Evolutionary conservation across 345 rosid genomes (phyloP), one percentile per base, ranked within the genome.

Genomic region (Raphanus raphanistrum): DNA sequence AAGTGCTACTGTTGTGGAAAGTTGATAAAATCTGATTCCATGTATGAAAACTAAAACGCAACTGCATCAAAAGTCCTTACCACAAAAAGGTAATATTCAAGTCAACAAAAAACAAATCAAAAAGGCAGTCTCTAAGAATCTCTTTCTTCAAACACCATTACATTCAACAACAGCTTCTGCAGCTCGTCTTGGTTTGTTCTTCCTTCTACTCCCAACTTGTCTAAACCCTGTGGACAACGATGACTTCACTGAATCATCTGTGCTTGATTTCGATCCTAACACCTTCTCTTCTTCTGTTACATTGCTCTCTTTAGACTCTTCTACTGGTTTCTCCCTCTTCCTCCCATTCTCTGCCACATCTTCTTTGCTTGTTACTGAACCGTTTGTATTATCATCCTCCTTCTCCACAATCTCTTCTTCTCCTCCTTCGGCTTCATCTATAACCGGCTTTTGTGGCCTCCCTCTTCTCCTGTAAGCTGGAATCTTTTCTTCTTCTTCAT

Each of bases 131-230:
- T 71, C 13, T 38, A 50, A 64, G 71, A 71, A 71, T 21, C 61
- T 31, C 55, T 36, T 16, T 68, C 28, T 13, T 70, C 71, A 76
- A 72, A 72, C 68, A 11, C 87, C 90, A 78, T 84, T 88, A 88
- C 90, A 90, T 64, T 87, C 90, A 55, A 92, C 87, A 28, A 88
- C 91, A 72, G 86, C 94, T 86, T 90, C 97, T 9, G 97, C 97
- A 72, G 97, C 97, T 36, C 95, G 68, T 28, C 90, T 85, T 35
- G 97, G 97, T 83, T 84, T 92, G 85, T 79, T 92, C 85, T 92
- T 92, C 73, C 95, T 83, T 65, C 95, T 86, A 73, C 90, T 92
- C 63, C 92, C 89, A 72, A 66, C 84, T 16, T 84, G 88, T 66
- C 93, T 80, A 82, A 78, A 90, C 48, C 97, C 94, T 45, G 66